Conservation (phyloP, 2,329 filamentous ascomycete genomes). For the Pyricularia sp. region DNA sequence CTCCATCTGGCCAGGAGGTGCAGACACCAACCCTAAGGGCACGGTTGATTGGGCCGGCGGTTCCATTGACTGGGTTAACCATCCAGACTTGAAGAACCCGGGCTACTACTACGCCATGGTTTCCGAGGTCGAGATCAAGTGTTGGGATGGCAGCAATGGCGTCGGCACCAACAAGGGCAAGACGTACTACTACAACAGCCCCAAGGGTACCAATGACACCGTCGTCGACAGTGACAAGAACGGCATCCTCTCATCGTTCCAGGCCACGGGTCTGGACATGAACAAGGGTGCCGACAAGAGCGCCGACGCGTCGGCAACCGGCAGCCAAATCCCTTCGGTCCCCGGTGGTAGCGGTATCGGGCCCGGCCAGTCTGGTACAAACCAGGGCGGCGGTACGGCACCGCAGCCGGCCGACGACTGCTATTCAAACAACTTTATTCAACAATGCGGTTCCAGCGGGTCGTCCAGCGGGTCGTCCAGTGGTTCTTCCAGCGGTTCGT, state of each 20-base stretch:
- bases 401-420: constrained; percentile 17
- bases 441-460: constrained; percentile 22
- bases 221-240: constrained; percentile 61
- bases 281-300: constrained; percentile 20
- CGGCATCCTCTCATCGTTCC: constrained; percentile 66
- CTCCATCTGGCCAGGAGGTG: constrained; percentile 90
- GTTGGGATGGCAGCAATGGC: constrained; percentile 52
- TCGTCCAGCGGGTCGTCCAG: constrained; percentile 10
- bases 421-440: constrained; percentile 24
- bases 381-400: constrained; percentile 7
- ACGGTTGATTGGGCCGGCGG: constrained; percentile 90
- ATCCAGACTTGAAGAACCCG: constrained; percentile 59
- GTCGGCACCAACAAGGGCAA: constrained; percentile 57
- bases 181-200: constrained; percentile 64
- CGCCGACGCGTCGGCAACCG: constrained; percentile 5
- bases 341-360: constrained; percentile 18
- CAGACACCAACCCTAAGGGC: constrained; percentile 62
- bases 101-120: constrained; percentile 85
- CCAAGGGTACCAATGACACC: constrained; percentile 57
- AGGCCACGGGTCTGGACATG: constrained; percentile 71
- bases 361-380: constrained; percentile 10
- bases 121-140: constrained; percentile 65
- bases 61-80: constrained; percentile 70
- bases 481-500: constrained; percentile 9
- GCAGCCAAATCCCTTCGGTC: constrained; percentile 5